Evolutionary conservation across 2,329 filamentous ascomycete species (phyloP).

Genomic region (Calonectria leucothoes): DNA sequence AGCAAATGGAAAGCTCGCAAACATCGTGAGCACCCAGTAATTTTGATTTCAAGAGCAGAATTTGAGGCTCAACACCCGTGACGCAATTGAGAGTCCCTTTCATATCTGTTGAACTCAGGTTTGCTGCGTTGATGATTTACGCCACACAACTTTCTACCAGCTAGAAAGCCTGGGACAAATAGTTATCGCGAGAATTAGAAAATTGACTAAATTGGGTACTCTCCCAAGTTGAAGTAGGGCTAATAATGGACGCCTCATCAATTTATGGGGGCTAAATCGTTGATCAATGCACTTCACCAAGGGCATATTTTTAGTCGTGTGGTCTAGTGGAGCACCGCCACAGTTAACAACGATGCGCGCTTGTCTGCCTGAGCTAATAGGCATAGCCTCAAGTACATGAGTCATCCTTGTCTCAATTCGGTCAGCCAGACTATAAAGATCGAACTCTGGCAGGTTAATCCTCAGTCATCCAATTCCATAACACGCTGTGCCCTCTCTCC

Average conservation of each 20-base stretch:
- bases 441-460: no score
- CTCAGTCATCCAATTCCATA: background rate
- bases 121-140: background rate
- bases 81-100: background rate
- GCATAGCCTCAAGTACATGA: background rate
- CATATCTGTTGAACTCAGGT: background rate
- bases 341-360: background rate
- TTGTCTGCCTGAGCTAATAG: background rate
- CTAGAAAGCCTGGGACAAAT: background rate
- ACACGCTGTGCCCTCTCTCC: no score
- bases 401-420: background rate
- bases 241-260: background rate
- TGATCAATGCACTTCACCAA: no score
- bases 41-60: background rate
- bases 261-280: background rate
- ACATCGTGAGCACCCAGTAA: background rate
- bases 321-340: background rate
- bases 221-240: background rate
- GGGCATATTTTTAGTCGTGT: background rate
- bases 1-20: background rate
- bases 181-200: background rate
- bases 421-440: no score
- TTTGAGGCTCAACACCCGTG: background rate
- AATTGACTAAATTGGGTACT: background rate
- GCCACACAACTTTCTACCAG: background rate